These are phyloP conservation scores for Lepidium campestre DNA, from an alignment of 441 rosid species.

Conservation along the genomic window DNA sequence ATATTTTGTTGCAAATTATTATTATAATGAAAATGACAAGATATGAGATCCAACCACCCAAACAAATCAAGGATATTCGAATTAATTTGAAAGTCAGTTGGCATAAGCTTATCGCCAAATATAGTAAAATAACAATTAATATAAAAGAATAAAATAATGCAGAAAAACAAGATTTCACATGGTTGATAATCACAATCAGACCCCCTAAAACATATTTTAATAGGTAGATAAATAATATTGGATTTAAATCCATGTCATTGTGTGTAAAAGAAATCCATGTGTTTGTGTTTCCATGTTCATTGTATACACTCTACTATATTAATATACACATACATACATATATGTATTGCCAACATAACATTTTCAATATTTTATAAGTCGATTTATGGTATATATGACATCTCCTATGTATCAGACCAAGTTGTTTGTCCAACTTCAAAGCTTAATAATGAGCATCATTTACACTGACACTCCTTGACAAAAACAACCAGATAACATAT, in stretches of 20 bases:
- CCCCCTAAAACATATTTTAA: background rate
- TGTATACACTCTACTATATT: background rate
- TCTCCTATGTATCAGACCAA: background rate
- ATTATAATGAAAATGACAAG: background rate
- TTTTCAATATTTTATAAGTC: background rate
- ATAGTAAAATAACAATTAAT: background rate
- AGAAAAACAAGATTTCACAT: constrained; percentile 24
- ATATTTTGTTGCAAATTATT: background rate
- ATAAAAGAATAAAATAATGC: background rate
- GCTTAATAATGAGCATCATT: background rate
- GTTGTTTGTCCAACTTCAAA: background rate
- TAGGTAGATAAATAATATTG: constrained; percentile 15
- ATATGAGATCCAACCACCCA: constrained; percentile 26
- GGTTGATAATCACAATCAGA: constrained; percentile 20
- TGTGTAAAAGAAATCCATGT: constrained; percentile 14
- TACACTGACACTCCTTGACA: background rate
- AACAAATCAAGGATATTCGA: constrained; percentile 17
- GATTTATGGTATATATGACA: background rate
- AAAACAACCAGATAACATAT: background rate
- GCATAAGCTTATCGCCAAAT: constrained; percentile 15
- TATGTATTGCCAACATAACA: constrained; percentile 1
- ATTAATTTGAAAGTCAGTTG: constrained; percentile 27
- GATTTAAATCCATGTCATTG: constrained; percentile 15
- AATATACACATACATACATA: background rate
- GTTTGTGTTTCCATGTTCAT: constrained; percentile 10